Conservation (phyloP, 768 basidiomycete genomes). For the Leccinum olivaceopallidum region DNA sequence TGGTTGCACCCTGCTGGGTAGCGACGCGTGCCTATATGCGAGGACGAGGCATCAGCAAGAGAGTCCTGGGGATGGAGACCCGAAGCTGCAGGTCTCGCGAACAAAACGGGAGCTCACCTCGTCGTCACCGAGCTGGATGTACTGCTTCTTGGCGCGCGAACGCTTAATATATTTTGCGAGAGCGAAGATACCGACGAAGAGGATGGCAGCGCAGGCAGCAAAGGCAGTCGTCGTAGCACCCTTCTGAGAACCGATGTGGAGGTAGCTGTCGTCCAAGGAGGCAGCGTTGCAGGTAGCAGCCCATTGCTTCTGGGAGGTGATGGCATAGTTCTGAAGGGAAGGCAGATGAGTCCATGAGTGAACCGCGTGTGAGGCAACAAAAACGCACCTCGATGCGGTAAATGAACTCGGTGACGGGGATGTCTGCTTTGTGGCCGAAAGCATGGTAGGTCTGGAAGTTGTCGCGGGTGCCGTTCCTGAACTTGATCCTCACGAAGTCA, state of each 20-base stretch:
- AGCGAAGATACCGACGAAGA: constrained; percentile 35
- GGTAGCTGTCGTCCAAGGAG: constrained; percentile 32
- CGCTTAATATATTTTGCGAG: constrained; percentile 39
- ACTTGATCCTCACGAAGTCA: constrained; percentile 81
- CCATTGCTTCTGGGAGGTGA: constrained; percentile 47
- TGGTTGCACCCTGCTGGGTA: constrained; percentile 20
- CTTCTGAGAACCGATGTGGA: constrained; percentile 33
- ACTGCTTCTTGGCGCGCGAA: constrained; percentile 34
- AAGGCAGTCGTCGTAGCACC: constrained; percentile 35
- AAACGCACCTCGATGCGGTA: constrained; percentile 69
- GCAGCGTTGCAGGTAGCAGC: constrained; percentile 39
- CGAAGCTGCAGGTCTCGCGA: constrained; percentile 11
- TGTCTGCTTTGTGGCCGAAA: constrained; percentile 74
- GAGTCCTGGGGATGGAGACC: constrained; percentile 2
- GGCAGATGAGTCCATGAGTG: constrained; percentile 2
- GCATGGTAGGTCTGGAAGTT: constrained; percentile 68
- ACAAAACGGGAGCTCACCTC: constrained; percentile 32
- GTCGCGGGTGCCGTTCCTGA: constrained; percentile 76
- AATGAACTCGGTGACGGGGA: constrained; percentile 83
- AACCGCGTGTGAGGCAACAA: constrained; percentile 1
- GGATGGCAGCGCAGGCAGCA: constrained; percentile 37
- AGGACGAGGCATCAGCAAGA: neutral
- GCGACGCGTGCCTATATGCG: constrained; percentile 19
- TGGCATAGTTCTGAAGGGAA: constrained; percentile 41
- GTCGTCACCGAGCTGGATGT: constrained; percentile 38